Evolutionary conservation across 1,284 basidiomycete species (phyloP).

Genomic region (Apiotrichum montevideense): DNA sequence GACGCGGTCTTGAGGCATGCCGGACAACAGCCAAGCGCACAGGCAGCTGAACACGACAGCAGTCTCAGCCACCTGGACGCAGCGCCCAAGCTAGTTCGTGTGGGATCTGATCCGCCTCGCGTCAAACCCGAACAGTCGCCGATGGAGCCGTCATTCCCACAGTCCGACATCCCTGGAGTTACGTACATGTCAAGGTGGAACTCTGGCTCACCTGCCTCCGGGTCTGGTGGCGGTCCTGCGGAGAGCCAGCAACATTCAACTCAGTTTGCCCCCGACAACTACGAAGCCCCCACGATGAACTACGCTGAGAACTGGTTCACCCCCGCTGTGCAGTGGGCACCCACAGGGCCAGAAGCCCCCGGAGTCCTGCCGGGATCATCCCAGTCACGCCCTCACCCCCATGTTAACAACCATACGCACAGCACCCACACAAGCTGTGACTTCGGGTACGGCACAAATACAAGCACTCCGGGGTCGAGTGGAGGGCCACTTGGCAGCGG

Average conservation of each 20-base stretch:
- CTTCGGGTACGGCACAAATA: too few relatives aligned
- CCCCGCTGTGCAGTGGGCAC: neutral
- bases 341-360: neutral
- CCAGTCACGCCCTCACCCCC: neutral
- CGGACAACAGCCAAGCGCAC: neutral
- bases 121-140: conserved; percentile 1
- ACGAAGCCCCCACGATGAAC: conserved; percentile 4
- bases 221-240: neutral
- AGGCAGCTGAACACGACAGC: conserved; percentile 23
- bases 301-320: neutral
- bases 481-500: neutral
- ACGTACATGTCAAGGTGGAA: neutral
- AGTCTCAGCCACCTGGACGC: conserved; percentile 36
- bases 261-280: neutral
- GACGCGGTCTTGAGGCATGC: neutral
- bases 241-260: neutral
- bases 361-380: neutral
- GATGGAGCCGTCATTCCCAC: neutral
- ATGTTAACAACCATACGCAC: too few relatives aligned
- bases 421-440: too few relatives aligned
- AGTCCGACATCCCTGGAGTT: neutral
- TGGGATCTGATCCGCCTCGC: conserved; percentile 7
- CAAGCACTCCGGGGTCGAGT: too few relatives aligned
- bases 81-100: conserved; percentile 25
- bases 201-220: neutral